These are phyloP conservation scores for Barnettozyma sp. DNA, from an alignment of 805 yeast genomes.

Conservation along the genomic window DNA sequence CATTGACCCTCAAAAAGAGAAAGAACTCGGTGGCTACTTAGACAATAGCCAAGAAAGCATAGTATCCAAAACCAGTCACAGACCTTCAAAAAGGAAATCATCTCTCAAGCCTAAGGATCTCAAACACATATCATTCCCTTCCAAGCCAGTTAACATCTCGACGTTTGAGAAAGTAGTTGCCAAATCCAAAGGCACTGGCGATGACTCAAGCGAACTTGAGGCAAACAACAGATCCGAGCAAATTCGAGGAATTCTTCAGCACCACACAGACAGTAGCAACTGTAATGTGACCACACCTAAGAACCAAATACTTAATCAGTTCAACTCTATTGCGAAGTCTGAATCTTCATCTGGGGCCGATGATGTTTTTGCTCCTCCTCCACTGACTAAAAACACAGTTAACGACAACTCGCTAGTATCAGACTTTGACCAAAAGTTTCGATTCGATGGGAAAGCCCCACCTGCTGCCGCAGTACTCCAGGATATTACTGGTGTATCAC, in stretches of 20 bases:
- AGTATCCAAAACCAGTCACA: constrained; percentile 2
- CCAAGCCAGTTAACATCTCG: constrained; percentile 18
- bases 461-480: constrained; percentile 3
- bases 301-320: constrained; percentile 11
- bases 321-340: constrained; percentile 3
- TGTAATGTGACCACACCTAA: constrained; percentile 21
- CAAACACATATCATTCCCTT: constrained; percentile 21
- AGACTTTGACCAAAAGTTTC: constrained; percentile 1
- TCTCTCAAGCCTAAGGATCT: constrained; percentile 11
- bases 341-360: constrained; percentile 2
- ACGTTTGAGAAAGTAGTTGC: constrained; percentile 13
- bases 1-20: constrained; percentile 14
- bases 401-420: constrained; percentile 18
- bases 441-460: background rate
- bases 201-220: background rate
- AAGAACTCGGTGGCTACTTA: constrained; percentile 14
- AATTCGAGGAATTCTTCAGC: no score
- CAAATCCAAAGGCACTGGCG: constrained; percentile 3
- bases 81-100: constrained; percentile 2
- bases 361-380: constrained; percentile 15
- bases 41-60: constrained; percentile 8
- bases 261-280: no score
- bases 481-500: background rate
- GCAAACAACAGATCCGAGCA: constrained; percentile 9
- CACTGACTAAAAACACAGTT: constrained; percentile 12